Conservation (phyloP, 139 green algal species). For the Picochlorum sp. region DNA sequence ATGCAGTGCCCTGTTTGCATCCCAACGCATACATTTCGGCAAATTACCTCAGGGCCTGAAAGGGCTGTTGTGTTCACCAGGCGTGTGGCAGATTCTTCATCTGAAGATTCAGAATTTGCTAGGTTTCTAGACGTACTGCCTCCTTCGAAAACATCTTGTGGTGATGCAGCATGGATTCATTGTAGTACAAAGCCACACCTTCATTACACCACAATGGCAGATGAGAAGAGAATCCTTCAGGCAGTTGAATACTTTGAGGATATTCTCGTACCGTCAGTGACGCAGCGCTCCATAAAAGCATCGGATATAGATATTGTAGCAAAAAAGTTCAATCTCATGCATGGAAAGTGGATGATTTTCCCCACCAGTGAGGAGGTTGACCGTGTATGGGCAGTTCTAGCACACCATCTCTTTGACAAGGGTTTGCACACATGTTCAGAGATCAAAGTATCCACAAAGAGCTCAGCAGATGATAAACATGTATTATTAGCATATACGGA, state of each 20-base stretch:
- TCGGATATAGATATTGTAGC: slow-evolving; percentile 20
- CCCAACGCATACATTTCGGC: slow-evolving; percentile 21
- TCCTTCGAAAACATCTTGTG: slow-evolving; percentile 20
- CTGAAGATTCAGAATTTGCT: not conserved
- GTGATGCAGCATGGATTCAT: slow-evolving; percentile 29
- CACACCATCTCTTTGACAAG: not conserved
- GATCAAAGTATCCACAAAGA: slow-evolving; percentile 23
- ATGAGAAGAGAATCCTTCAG: slow-evolving; percentile 21
- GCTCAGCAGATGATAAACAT: slow-evolving; percentile 6
- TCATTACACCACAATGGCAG: not conserved
- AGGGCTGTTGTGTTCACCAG: slow-evolving; percentile 20
- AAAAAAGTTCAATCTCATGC: slow-evolving; percentile 8
- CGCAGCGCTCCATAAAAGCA: not conserved
- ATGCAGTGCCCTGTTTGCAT: slow-evolving; percentile 31
- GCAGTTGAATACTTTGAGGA: slow-evolving; percentile 23
- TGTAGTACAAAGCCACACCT: not conserved
- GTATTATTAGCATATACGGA: slow-evolving; percentile 21
- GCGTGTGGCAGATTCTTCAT: not conserved
- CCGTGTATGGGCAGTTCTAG: slow-evolving; percentile 13
- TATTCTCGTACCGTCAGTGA: not conserved
- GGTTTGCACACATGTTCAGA: not conserved
- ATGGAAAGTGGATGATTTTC: slow-evolving; percentile 31
- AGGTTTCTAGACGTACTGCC: slow-evolving; percentile 17
- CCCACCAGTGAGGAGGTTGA: slow-evolving; percentile 17
- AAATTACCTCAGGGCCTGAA: slow-evolving; percentile 18